Evolutionary conservation across 2,329 filamentous ascomycete genomes (phyloP), one percentile per base, ranked within the genome.

Genomic region (Coniella lustricola): DNA sequence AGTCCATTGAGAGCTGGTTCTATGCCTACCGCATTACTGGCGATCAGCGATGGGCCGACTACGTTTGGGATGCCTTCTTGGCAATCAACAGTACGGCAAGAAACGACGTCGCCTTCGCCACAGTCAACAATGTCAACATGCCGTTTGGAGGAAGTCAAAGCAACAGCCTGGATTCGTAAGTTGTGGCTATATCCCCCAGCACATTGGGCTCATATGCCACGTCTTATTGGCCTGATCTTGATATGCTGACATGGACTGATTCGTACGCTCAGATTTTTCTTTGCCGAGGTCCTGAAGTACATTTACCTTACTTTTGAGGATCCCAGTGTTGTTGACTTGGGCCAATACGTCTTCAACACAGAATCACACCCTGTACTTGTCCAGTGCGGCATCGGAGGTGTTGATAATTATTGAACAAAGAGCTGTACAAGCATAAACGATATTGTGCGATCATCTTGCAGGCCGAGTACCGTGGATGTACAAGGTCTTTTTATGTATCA

Each of bases 1-100:
- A 48, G 39, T 42, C 38, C 4, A 48, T 48, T 14, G 46, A 48
- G 38, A 48, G 46, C 39, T 48, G 46, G 46, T 48, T 48, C 21
- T 48, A 48, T 16, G 46, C 46, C n/a, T 48, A 48, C 13, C 46
- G 46, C 10, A 48, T 48, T 16, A 48, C 46, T 4, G 46, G 46
- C 2, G 46, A 48, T 16, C 46, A 34, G 38, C 34, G 46, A 14
- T 48, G 46, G 46, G 46, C 46, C 2, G 46, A 48, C 22, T 48
- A 48, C 9, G 46, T 48, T 2, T 48, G 46, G 46, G 46, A 48
- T 3, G 46, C 21, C 0, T 48, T 48, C 20, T 39, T 48, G 18
- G 46, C 46, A 1, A 48, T 48, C 39, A 48, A 48, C 46, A 43
- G 20, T 33, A 48, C 46, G 13, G 46, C 46, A 10, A 48, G 46